Evolutionary conservation across 148 eudicot species (phyloP), one percentile per base, ranked within the genome.

Genomic region (Simmondsia chinensis): DNA sequence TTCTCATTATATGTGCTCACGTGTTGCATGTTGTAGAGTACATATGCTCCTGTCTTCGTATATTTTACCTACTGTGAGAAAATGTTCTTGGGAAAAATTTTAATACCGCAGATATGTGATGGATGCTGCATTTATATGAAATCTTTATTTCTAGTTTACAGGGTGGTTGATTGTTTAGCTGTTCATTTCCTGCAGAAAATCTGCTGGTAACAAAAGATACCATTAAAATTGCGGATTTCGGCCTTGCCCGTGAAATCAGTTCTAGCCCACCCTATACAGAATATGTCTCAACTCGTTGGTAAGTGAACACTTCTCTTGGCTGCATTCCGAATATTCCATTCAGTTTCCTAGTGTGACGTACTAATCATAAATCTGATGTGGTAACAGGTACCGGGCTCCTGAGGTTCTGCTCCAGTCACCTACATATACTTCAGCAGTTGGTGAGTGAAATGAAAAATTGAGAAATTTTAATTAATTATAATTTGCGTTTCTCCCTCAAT

Each of bases 271-370:
- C 96, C 11, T 86, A 70, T 33, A 86, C 96, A 14, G 93, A 87
- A 63, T 87, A 87, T 69, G 91, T 88, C 47, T 80, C 91, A 18
- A 88, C 91, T 18, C 94, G 94, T 54, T 88, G 97, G 93, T 89
- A 48, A 10, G 65, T 39, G 9, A n/a, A n/a, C 11, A 41, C 27
- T 21, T 26, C 9, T 6, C 30, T 7, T 24, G 22, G 2, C 7
- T 7, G 9, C 9, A 8, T 13, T 6, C 0, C n/a, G n/a, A n/a
- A n/a, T n/a, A n/a, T n/a, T n/a, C n/a, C n/a, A n/a, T n/a, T n/a
- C n/a, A n/a, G n/a, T n/a, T n/a, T n/a, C n/a, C n/a, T n/a, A n/a
- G n/a, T n/a, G n/a, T n/a, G n/a, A n/a, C n/a, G n/a, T n/a, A n/a
- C n/a, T n/a, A n/a, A n/a, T n/a, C n/a, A n/a, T 18, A 41, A 33